phyloP scores from a whole-genome alignment of 768 basidiomycete species.

The Psilocybe cubensis region DNA sequence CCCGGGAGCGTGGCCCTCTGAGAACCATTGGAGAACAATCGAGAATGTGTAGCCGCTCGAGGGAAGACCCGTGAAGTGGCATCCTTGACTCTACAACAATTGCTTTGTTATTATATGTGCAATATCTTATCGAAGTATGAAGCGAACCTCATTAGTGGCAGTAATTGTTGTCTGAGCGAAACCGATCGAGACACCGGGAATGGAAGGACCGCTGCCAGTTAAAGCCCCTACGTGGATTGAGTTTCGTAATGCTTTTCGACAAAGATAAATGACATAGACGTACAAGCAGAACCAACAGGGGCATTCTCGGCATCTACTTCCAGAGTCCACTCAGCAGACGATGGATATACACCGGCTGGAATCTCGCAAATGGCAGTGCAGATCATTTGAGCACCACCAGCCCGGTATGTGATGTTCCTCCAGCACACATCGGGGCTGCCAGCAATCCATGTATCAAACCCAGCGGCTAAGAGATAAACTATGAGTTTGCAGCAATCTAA shows the following conservation, averaged over 20 bases:
- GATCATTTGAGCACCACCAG: neutral
- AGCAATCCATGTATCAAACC: neutral
- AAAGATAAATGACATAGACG: neutral
- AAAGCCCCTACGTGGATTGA: neutral
- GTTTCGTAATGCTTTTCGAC: neutral
- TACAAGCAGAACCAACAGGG: neutral
- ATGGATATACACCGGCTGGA: neutral
- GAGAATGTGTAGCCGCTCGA: neutral
- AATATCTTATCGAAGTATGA: no score
- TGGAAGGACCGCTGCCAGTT: neutral
- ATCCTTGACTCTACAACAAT: neutral
- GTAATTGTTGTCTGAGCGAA: neutral
- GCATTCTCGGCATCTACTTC: neutral
- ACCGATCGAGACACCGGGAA: neutral
- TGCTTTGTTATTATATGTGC: no score
- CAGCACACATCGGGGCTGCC: neutral
- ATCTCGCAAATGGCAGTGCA: neutral
- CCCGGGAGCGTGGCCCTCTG: neutral
- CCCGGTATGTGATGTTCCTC: neutral
- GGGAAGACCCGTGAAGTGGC: slow-evolving; percentile 1
- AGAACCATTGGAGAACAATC: neutral
- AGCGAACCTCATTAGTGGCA: neutral
- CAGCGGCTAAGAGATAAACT: neutral
- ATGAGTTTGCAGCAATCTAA: neutral
- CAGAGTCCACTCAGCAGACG: neutral